A percentile compares a stretch with the other conserved stretches of the same genome.
Conservation (phyloP, 345 rosid species). For the Crucihimalaya himalaica region DNA sequence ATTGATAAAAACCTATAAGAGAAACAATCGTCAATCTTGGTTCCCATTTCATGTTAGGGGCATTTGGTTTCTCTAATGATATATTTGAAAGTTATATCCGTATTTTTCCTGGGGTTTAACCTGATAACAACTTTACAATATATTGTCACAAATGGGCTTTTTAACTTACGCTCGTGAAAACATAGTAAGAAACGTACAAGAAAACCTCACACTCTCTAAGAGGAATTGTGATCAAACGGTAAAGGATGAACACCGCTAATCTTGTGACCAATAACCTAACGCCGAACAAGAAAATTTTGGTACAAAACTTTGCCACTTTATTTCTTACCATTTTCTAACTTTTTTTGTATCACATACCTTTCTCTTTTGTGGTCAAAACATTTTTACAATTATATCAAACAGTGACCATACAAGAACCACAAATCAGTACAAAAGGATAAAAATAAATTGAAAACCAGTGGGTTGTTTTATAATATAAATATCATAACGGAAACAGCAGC, state of each 20-base stretch:
- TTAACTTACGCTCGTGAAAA: neutral
- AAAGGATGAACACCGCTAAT: neutral
- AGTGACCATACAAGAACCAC: slow-evolving; percentile 25
- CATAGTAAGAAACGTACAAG: too few relatives aligned
- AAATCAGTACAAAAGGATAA: neutral
- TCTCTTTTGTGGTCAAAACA: neutral
- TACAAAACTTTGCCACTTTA: neutral
- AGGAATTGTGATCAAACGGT: neutral
- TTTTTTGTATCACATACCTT: neutral
- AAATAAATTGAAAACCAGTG: neutral
- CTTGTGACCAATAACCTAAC: neutral
- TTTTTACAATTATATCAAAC: neutral
- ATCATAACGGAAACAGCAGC: slow-evolving; percentile 38
- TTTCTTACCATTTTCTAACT: neutral
- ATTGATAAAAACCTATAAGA: too few relatives aligned
- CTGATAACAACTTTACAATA: neutral
- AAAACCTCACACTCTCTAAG: neutral
- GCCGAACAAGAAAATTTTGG: neutral
- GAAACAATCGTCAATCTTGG: too few relatives aligned
- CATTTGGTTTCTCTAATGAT: too few relatives aligned
- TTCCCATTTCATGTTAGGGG: too few relatives aligned
- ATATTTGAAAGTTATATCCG: too few relatives aligned
- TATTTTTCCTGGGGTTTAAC: neutral
- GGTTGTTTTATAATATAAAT: slow-evolving; percentile 10
- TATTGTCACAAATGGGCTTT: neutral